phyloP scores from a whole-genome alignment of 2,329 filamentous ascomycete species.

The Rasamsonia emersonii region DNA sequence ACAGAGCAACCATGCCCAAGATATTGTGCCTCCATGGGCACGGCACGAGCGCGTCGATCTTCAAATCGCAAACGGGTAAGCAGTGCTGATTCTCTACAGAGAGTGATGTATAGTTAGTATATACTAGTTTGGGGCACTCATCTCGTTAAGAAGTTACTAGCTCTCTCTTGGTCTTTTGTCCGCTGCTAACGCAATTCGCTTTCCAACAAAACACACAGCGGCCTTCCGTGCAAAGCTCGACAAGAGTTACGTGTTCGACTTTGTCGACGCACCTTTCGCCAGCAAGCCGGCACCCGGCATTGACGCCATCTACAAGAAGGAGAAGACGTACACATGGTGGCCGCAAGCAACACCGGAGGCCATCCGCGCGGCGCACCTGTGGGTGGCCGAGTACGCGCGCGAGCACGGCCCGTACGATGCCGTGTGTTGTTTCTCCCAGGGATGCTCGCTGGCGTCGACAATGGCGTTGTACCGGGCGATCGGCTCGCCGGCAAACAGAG shows the following conservation, averaged over 20 bases:
- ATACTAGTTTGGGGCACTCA: too few species aligned
- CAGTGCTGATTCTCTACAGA: too few species aligned
- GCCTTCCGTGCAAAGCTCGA: slow-evolving; percentile 27
- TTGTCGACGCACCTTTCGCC: slow-evolving; percentile 27
- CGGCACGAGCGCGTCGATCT: slow-evolving; percentile 28
- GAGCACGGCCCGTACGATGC: slow-evolving; percentile 33
- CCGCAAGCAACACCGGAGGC: slow-evolving; percentile 13
- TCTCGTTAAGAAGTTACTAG: too few species aligned
- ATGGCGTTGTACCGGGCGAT: too few species aligned
- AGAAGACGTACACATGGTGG: slow-evolving; percentile 27
- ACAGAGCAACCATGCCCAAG: too few species aligned
- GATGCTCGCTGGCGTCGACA: slow-evolving; percentile 25
- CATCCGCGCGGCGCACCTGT: slow-evolving; percentile 15
- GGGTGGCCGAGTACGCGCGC: slow-evolving; percentile 21
- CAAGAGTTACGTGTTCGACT: slow-evolving; percentile 31
- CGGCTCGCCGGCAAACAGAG: too few species aligned
- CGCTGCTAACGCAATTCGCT: too few species aligned
- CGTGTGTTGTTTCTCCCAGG: slow-evolving; percentile 35
- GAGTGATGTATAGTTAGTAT: too few species aligned
- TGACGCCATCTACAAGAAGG: slow-evolving; percentile 34
- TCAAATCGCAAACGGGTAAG: slow-evolving; percentile 24
- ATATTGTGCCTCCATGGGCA: slow-evolving; percentile 28
- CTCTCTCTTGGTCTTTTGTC: too few species aligned
- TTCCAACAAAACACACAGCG: too few species aligned
- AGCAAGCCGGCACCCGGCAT: slow-evolving; percentile 26